Base-by-base conservation (phyloP, 106 monocot genomes). In the Phalaenopsis aphrodite region DNA sequence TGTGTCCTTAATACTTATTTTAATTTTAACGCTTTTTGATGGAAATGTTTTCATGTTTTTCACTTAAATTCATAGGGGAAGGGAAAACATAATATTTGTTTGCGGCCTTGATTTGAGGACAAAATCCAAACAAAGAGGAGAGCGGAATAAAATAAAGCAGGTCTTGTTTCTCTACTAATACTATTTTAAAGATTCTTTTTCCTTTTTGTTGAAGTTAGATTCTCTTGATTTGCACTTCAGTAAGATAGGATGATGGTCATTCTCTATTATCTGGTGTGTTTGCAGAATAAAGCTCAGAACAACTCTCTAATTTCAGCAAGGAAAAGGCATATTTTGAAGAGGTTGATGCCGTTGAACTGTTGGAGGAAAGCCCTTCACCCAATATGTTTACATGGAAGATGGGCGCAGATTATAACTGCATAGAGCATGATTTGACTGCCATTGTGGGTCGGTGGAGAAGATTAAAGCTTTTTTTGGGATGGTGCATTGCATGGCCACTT, bases 361-460 rank as follows among this genome's bases (percentile, higher is more conserved):
- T 89, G 47, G 94, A 93, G 48, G 98, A 99, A 79, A 91, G 91
- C 46, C 98, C 98, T 75, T 93, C 98, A 0, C 93, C 98, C 37
- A 89, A 85, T 73, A 80, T 84, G 48, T 82, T 87, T 72, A 85
- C 87, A 38, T 98, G 94, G 98, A 78, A 46, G 14, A 79, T 81
- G 78, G 85, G 84, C 18, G 61, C 41, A 55, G 78, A 94, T 65
- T 79, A 84, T 37, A 81, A 92, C 17, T 39, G 19, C 48, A 19
- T 84, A 45, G 75, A 79, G 41, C 83, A 84, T 83, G 92, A 95
- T 85, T 83, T 99, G 83, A 67, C 92, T 64, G 80, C 87, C 66
- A 91, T 99, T 78, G 78, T 99, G 56, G 81, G 89, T 83, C 79
- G 92, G n/a, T 99, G 98, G 98, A 91, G 68, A 76, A 77, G 90